phyloP scores from a whole-genome alignment of 495 filamentous ascomycete species.

The Aspergillus sclerotiicarbonarius region DNA sequence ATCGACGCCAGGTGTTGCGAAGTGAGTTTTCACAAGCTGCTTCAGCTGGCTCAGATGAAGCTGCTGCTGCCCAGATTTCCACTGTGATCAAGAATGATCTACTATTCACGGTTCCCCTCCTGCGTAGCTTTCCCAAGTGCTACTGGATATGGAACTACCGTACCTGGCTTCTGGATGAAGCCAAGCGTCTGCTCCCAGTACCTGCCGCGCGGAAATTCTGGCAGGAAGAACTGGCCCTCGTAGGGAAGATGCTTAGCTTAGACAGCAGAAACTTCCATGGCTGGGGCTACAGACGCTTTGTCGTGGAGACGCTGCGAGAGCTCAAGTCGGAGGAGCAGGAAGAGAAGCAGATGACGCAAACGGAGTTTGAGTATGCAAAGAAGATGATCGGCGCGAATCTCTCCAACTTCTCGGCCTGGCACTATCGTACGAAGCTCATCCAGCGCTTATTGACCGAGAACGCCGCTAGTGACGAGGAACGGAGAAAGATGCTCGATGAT shows the following conservation, averaged over 20 bases:
- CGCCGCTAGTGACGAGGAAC: slow-evolving; percentile 55
- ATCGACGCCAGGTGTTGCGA: slow-evolving; percentile 68
- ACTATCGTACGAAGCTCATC: slow-evolving; percentile 81
- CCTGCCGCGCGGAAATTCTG: slow-evolving; percentile 62
- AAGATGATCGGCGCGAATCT: slow-evolving; percentile 79
- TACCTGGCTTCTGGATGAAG: slow-evolving; percentile 77
- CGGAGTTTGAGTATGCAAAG: slow-evolving; percentile 86
- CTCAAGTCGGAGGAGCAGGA: slow-evolving; percentile 40
- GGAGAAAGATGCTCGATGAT: slow-evolving; percentile 68
- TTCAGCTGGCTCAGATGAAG: slow-evolving; percentile 19
- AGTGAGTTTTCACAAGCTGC: slow-evolving; percentile 40
- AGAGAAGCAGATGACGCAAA: slow-evolving; percentile 60
- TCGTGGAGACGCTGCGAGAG: slow-evolving; percentile 68
- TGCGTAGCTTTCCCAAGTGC: slow-evolving; percentile 87
- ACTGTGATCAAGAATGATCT: slow-evolving; percentile 68
- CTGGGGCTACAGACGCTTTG: slow-evolving; percentile 84
- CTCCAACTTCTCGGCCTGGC: slow-evolving; percentile 97
- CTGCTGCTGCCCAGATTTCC: slow-evolving; percentile 29
- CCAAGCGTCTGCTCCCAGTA: slow-evolving; percentile 57
- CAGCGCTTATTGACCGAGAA: slow-evolving; percentile 69
- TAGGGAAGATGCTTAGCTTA: slow-evolving; percentile 77
- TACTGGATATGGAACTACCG: slow-evolving; percentile 99
- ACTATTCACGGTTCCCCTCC: slow-evolving; percentile 75
- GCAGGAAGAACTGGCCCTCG: slow-evolving; percentile 77
- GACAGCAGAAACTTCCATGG: slow-evolving; percentile 96